A percentile compares a stretch with the other conserved stretches of the same genome.
Evolutionary conservation across 257 asterid genomes (phyloP).

Genomic region (Henckelia pumila): DNA sequence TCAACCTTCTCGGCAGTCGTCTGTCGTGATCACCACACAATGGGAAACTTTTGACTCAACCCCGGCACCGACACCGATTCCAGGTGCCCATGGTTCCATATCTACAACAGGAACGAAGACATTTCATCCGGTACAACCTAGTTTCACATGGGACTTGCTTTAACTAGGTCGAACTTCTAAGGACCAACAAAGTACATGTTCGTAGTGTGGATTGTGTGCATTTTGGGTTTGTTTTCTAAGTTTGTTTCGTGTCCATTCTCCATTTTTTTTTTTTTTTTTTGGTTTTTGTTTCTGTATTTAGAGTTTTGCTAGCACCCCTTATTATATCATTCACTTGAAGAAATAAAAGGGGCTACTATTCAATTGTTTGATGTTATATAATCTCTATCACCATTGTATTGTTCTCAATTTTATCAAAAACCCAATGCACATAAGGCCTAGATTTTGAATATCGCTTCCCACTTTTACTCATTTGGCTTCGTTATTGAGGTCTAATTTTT

Average conservation of each 20-base stretch:
- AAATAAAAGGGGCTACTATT: constrained; percentile 28
- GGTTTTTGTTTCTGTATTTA: constrained; percentile 58
- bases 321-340: constrained; percentile 31
- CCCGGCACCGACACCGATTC: constrained; percentile 30
- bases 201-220: constrained; percentile 30
- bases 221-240: constrained; percentile 22
- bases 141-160: constrained; percentile 70
- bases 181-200: constrained; percentile 12
- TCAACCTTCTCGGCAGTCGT: constrained; percentile 42
- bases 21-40: constrained; percentile 78
- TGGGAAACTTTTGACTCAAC: constrained; percentile 89
- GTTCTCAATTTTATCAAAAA: too few species aligned
- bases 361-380: background rate
- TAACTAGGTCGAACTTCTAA: constrained; percentile 38
- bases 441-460: background rate
- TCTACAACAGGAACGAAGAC: constrained; percentile 9
- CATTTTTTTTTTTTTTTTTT: too few species aligned
- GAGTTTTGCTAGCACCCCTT: constrained; percentile 44
- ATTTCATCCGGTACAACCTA: constrained; percentile 41
- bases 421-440: background rate
- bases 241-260: constrained; percentile 38
- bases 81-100: constrained; percentile 24
- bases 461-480: too few species aligned
- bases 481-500: too few species aligned
- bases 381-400: background rate